phyloP scores from a whole-genome alignment of 768 basidiomycete genomes.

The Neoboletus subvelutipes region DNA sequence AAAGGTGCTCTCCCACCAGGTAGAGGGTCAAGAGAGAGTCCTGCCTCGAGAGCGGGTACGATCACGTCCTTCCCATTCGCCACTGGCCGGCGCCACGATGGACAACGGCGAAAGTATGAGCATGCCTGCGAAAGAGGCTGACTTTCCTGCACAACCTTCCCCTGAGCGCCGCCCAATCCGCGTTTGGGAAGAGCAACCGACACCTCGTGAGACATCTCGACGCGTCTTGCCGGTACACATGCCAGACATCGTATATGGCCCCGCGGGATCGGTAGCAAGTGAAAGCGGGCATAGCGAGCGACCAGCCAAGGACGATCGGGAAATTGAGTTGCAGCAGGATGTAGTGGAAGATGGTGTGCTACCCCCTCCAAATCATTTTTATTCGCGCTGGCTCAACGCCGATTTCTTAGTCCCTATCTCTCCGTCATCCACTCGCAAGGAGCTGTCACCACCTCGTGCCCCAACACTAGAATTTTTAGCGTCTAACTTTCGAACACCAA shows the following conservation, averaged over 20 bases:
- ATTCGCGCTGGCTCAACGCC: conserved; percentile 7
- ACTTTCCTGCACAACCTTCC: background rate
- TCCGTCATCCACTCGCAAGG: background rate
- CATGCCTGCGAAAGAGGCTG: background rate
- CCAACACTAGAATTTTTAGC: background rate
- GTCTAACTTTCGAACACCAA: background rate
- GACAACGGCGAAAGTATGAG: background rate
- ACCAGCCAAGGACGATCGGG: background rate
- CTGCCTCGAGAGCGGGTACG: conserved; percentile 5
- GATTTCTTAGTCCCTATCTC: conserved; percentile 2
- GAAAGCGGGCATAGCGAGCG: background rate
- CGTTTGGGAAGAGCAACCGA: conserved; percentile 27
- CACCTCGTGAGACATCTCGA: conserved; percentile 8
- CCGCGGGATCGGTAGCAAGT: background rate
- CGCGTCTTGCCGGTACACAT: conserved; percentile 14
- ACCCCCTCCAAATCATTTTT: background rate
- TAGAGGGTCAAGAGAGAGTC: conserved; percentile 6
- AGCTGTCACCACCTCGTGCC: background rate
- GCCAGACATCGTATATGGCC: background rate
- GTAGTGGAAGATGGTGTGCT: conserved; percentile 11
- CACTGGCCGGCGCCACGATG: background rate
- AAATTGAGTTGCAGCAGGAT: background rate
- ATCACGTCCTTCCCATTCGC: conserved; percentile 2
- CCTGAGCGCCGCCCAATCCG: conserved; percentile 25
- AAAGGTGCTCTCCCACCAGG: background rate